A percentile compares a stretch with the other conserved stretches of the same genome.
These are phyloP conservation scores for Pseudozyma thailandica DNA, from an alignment of 1,284 basidiomycete species.

Conservation along the genomic window DNA sequence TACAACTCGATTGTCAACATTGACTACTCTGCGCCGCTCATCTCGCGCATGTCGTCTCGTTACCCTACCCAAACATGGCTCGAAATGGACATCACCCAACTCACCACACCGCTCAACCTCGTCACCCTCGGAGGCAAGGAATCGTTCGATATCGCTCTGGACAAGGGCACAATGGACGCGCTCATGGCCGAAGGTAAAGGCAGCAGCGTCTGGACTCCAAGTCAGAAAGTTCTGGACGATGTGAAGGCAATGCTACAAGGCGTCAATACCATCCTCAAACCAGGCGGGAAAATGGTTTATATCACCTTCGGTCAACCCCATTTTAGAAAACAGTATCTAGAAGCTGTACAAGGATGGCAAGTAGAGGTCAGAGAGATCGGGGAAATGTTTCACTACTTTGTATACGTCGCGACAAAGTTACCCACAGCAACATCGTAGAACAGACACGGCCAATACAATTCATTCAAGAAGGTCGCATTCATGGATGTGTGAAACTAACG, in stretches of 20 bases:
- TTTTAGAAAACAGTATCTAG: conserved; percentile 52
- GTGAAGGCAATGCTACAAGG: conserved; percentile 56
- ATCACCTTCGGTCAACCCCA: conserved; percentile 66
- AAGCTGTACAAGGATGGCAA: conserved; percentile 44
- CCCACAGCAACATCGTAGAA: background rate
- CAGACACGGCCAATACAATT: background rate
- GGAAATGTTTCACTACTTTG: conserved; percentile 64
- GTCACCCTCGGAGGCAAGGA: conserved; percentile 38
- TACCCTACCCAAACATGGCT: conserved; percentile 50
- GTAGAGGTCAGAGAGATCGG: conserved; percentile 55
- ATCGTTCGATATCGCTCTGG: conserved; percentile 58
- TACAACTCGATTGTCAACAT: conserved; percentile 56
- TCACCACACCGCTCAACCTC: conserved; percentile 25
- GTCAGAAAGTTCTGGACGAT: conserved; percentile 38
- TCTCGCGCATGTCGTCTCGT: conserved; percentile 45
- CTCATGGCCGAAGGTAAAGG: conserved; percentile 62
- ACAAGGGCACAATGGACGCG: conserved; percentile 67
- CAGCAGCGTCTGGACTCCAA: conserved; percentile 54
- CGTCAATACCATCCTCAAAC: conserved; percentile 52
- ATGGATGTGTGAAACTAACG: no score
- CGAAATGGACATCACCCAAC: conserved; percentile 61
- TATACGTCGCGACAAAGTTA: conserved; percentile 52
- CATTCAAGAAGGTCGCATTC: no score
- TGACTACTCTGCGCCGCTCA: conserved; percentile 57
- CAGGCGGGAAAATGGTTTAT: conserved; percentile 57